Base-by-base conservation (phyloP, 2,329 filamentous ascomycete genomes). In the Ophiostoma ips region DNA sequence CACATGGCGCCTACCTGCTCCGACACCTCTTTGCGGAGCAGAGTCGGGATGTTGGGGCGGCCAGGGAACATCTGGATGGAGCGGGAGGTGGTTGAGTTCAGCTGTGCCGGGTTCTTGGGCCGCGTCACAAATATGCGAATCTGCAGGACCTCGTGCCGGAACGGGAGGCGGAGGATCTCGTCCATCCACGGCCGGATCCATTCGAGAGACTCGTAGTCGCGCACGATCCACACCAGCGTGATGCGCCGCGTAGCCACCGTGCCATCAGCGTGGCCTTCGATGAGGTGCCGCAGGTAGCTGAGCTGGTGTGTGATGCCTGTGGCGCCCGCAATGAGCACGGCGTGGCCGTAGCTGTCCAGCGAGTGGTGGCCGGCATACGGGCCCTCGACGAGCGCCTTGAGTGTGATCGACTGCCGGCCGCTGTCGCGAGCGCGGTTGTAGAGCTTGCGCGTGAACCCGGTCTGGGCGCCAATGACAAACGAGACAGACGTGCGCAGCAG, bases 231-330 rank as follows among this genome's bases (percentile, higher is more conserved):
- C 53, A 95, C 79, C 8, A 96, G 78, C 1, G 83, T 86, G 44
- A 96, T 69, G 37, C 83, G 80, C 48, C 88, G 82, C 3, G 87
- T 87, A 5, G 90, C 88, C 35, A 88, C 80, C 1, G 81, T 88
- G 52, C 79, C 77, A 1, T 77, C 70, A 49, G 79, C 77, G 64
- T 76, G 83, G 4, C 83, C 83, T 49, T 79, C 68, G 52, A 90
- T 75, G 5, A 90, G 71, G 48, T 92, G 83, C 50, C 81, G 82
- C 9, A 95, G 76, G 64, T 94, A 94, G 33, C 88, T 86, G 30
- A 96, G 78, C 63, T 94, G 88, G 64, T 96, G 90, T 1, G 90
- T 95, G 66, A 98, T 96, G 55, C 92, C 92, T 5, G 92, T 88
- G 51, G 90, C 87, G 51, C 88, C 89, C 12, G 90, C 89, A 62